These are phyloP conservation scores for Monilinia laxa DNA, from an alignment of 2,329 filamentous ascomycete species.

Conservation along the genomic window DNA sequence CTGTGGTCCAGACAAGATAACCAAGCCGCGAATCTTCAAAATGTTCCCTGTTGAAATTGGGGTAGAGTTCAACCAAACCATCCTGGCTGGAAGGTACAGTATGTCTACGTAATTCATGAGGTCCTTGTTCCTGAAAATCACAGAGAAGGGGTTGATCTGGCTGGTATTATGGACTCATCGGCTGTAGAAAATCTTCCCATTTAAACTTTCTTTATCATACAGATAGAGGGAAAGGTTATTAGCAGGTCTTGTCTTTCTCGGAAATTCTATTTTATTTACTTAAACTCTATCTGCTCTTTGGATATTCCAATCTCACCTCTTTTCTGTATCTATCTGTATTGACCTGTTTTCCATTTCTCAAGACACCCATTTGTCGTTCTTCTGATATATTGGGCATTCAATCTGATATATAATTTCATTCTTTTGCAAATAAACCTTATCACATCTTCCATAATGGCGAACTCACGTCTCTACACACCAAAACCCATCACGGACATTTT, in stretches of 20 bases:
- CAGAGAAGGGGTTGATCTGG: conserved; percentile 2
- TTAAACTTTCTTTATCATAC: not conserved
- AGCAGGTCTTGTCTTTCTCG: not conserved
- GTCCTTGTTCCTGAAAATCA: conserved; percentile 9
- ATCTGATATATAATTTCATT: not conserved
- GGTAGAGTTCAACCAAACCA: conserved; percentile 1
- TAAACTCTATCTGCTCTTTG: conserved; percentile 5
- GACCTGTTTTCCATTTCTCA: not conserved
- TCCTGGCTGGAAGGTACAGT: not conserved
- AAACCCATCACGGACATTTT: conserved; percentile 59
- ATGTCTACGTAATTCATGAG: conserved; percentile 17
- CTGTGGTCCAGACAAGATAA: conserved; percentile 5
- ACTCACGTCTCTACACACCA: conserved; percentile 33
- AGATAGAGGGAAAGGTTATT: conserved; percentile 8
- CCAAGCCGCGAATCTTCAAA: conserved; percentile 14
- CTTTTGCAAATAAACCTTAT: conserved; percentile 5
- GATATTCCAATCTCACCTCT: not conserved
- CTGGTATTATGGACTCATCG: conserved; percentile 13
- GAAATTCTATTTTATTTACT: not conserved
- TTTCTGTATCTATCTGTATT: not conserved
- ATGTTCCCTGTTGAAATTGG: conserved; percentile 19
- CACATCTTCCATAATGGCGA: conserved; percentile 26
- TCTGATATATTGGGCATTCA: not conserved
- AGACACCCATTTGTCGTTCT: conserved; percentile 11
- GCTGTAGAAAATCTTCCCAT: not conserved